Base-by-base conservation (phyloP, 2,329 filamentous ascomycete species). In the Phyllosticta ampelicida region DNA sequence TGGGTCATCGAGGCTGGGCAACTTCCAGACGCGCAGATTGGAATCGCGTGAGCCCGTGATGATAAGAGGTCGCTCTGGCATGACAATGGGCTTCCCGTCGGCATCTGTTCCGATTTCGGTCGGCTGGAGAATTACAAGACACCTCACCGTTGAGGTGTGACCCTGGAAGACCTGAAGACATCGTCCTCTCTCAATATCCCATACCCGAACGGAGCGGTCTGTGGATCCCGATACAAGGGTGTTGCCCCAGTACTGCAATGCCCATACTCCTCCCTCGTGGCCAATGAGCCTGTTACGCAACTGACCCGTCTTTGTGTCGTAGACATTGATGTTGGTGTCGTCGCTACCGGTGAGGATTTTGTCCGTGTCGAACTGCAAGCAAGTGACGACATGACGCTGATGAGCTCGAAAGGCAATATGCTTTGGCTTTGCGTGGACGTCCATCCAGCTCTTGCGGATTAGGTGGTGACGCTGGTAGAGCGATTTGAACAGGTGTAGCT, bases 291-390 rank as follows among this genome's bases (percentile, higher is more conserved):
- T 89, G 67, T 85, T 89, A 53, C 88, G 83, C 36, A 96, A 75
- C 63, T 87, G 87, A 60, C 94, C 94, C 0, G 91, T 96, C 74
- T 94, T 95, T 11, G 94, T 97, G 68, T 97, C 91, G 71, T 97
- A 99, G 29, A 99, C 90, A 66, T 99, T 91, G 66, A 99, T 99
- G 62, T 96, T 86, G 3, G 91, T 96, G 69, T 99, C 94, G 70
- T 99, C 94, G 68, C 92, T 97, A 23, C 94, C 94, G 1, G 94
- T 99, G 64, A 99, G 81, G 64, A 99, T 96, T 74, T 97, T 97
- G 77, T 99, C 91, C 53, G 91, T 89, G 68, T 99, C 94, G 66
- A 99, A 99, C 70, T 99, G 91, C 56, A 99, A 80, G 69, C 94
- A 99, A 16, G 94, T 99, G 55, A 99, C 95, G 61, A 99, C 94